Evolutionary conservation across 495 filamentous ascomycete species (phyloP), one percentile per base, ranked within the genome.

Genomic region (Gamarada debralockiae): DNA sequence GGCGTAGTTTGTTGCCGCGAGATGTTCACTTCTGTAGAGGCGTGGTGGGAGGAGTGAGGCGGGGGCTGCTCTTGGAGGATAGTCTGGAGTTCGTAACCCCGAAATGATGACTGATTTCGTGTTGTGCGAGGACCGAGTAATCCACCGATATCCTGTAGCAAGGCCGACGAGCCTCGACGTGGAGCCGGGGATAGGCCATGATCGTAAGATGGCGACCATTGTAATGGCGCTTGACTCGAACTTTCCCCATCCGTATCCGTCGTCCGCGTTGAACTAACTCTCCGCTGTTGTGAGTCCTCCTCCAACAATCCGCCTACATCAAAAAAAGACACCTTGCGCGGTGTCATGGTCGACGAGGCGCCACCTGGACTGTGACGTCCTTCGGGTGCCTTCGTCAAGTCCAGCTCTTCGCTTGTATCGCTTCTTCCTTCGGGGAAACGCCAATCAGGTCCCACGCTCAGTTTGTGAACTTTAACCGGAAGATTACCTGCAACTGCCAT

Each of bases 221-320:
- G 41, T 3, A 55, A 17, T 10, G 33, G 36, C 0, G 46, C 46
- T 17, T 53, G 34, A 15, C 10, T 48, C 3, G 56, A 58, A 25
- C 56, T 58, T 15, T 59, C 60, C 10, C 56, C 54, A 50, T 56
- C 55, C 21, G 55, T 57, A 33, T 62, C 60, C 13, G 39, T 48
- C 4, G 27, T 29, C 31, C 48, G 46, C 14, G 27, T 44, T 10
- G 50, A 52, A 22, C 45, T 52, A 13, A 31, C 43, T 52, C 53
- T 17, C 22, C 52, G 48, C 9, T 43, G 43, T 18, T 38, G 33
- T 5, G 27, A 29, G 22, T 61, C 61, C n/a, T 53, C 53, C 3
- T 77, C 74, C 1, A 89, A 67, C 1, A 89, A 69, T 4, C 83
- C 82, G 29, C 85, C 85, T 23, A 84, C 80, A 58, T 90, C 87